Evolutionary conservation across 768 basidiomycete genomes (phyloP), one percentile per base, ranked within the genome.

Genomic region (Plicaturopsis crispa): DNA sequence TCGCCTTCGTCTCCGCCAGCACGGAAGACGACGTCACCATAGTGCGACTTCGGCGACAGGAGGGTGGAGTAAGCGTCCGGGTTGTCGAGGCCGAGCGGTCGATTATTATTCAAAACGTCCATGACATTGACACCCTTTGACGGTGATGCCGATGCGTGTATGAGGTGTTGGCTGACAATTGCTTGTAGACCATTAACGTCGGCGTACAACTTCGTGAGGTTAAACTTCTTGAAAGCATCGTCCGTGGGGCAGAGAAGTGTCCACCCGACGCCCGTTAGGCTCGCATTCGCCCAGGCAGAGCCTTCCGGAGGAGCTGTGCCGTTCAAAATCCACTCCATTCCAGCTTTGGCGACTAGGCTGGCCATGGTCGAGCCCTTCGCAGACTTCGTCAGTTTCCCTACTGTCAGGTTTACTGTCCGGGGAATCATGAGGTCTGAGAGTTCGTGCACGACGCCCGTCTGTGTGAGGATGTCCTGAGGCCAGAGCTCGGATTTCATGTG

Each of bases 201-300:
- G 19, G 69, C 70, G 45, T 79, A 80, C 17, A 91, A 57, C 42
- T 61, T 57, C 0, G 91, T 91, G 41, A 98, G 59, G 62, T 98
- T 93, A 57, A 84, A 62, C 16, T 73, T 64, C 54, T 90, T 83
- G 72, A 98, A 96, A 0, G 94, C 92, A 41, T 84, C 82, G 51
- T 99, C 96, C 5, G 79, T 77, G 3, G 96, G 96, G 48, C 87
- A 92, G 16, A 99, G 69, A 4, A 99, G 59, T 2, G 91, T 94
- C 82, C 93, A 98, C 3, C 82, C 80, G 6, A 57, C 60, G 18
- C 65, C 69, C 14, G 55, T 52, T n/a, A 72, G 49, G 32, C 61
- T 68, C 40, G 57, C 52, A 12, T 78, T 67, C 4, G 71, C 72
- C 80, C 80, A 87, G 8, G 61, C 63, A 7, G 82, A 81, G 38